phyloP scores from a whole-genome alignment of 345 rosid species.

The Salix purpurea region DNA sequence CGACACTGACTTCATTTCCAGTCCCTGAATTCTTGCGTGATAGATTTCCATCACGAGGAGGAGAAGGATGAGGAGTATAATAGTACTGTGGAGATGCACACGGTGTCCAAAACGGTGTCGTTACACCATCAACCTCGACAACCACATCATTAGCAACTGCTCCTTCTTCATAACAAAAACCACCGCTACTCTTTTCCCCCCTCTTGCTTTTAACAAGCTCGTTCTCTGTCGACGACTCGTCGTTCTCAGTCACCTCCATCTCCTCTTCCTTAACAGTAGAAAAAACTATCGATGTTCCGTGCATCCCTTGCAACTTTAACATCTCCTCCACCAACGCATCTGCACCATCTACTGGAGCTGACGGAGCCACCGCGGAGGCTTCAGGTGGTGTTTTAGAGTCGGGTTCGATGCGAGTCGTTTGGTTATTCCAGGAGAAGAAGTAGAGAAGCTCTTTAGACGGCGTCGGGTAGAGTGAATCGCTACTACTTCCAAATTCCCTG shows the following conservation, averaged over 20 bases:
- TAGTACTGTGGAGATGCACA: slow-evolving; percentile 53
- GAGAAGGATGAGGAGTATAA: slow-evolving; percentile 67
- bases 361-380: slow-evolving; percentile 14
- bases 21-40: background rate
- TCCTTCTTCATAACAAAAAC: slow-evolving; percentile 7
- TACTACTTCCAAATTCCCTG: background rate
- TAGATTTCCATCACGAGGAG: slow-evolving; percentile 15
- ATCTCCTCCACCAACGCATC: slow-evolving; percentile 23
- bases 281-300: slow-evolving; percentile 56
- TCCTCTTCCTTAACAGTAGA: slow-evolving; percentile 67
- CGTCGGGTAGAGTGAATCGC: slow-evolving; percentile 18
- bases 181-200: background rate
- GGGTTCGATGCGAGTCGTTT: slow-evolving; percentile 46
- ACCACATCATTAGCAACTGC: background rate
- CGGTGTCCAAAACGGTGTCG: slow-evolving; percentile 71
- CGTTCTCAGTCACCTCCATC: background rate
- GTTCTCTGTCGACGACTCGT: background rate
- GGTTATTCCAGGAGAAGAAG: slow-evolving; percentile 67
- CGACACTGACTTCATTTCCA: background rate
- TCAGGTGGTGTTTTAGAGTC: background rate
- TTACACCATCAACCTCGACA: slow-evolving; percentile 16
- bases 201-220: background rate
- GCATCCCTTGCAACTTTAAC: slow-evolving; percentile 35
- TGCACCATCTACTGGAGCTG: slow-evolving; percentile 3
- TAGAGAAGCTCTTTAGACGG: slow-evolving; percentile 73